A percentile compares a stretch with the other conserved stretches of the same genome.
phyloP scores from a whole-genome alignment of 768 basidiomycete species.

The Suillus subalutaceus region DNA sequence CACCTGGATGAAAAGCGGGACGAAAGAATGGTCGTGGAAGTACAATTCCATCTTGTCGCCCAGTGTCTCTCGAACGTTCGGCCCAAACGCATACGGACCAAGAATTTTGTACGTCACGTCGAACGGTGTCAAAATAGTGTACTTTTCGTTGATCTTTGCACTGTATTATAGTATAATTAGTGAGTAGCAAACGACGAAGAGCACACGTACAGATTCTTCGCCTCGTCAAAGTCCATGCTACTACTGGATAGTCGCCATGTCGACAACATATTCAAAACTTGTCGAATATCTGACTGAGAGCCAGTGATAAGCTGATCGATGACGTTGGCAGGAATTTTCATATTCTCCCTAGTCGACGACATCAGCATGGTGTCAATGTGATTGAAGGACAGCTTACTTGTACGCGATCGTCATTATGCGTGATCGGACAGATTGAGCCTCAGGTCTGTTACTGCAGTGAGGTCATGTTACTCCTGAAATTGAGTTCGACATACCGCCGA shows the following conservation, averaged over 20 bases:
- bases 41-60: slow-evolving; percentile 95
- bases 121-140: slow-evolving; percentile 88
- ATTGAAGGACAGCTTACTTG: slow-evolving; percentile 63
- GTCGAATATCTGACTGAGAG: slow-evolving; percentile 94
- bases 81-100: slow-evolving; percentile 89
- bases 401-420: slow-evolving; percentile 85
- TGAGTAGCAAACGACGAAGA: not conserved
- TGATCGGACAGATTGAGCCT: slow-evolving; percentile 75
- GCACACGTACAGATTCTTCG: slow-evolving; percentile 79
- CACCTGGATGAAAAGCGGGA: slow-evolving; percentile 95
- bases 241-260: slow-evolving; percentile 89
- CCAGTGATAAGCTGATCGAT: slow-evolving; percentile 89
- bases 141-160: slow-evolving; percentile 89
- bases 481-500: slow-evolving; percentile 55
- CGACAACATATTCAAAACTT: slow-evolving; percentile 97
- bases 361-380: slow-evolving; percentile 3
- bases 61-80: slow-evolving; percentile 77
- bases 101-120: slow-evolving; percentile 88
- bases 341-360: slow-evolving; percentile 67
- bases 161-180: slow-evolving; percentile 41
- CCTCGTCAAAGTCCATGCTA: slow-evolving; percentile 88
- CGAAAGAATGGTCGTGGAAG: slow-evolving; percentile 93
- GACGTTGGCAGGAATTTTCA: slow-evolving; percentile 90
- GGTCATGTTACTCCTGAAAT: not conserved
- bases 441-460: slow-evolving; percentile 57